Base-by-base conservation (phyloP, 208 protist species). In the Crithidia sp. region DNA sequence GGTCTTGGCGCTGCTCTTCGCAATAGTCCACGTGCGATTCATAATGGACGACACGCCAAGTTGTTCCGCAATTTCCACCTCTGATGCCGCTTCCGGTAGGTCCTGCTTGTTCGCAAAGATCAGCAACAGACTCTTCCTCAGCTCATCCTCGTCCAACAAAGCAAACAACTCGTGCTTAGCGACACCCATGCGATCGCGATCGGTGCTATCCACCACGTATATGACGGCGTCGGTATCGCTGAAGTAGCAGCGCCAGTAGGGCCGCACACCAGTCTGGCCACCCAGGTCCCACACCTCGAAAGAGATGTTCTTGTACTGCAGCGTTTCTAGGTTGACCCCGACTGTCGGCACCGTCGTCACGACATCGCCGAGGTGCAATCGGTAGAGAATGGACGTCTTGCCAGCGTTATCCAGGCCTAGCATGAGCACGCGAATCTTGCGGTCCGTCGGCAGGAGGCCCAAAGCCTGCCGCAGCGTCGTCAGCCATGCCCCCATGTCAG, bases 211-310 rank as follows among this genome's bases (percentile, higher is more conserved):
- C 13, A 99, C 90, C 13, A 99, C 96, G 66, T 97, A 98, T 37
- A 99, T 96, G 2, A 98, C 61, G 5, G 89, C 97, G 57, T 98
- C 85, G 2, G 94, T 98, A 80, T 98, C 98, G 61, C 92, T 93
- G 84, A 96, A 99, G 86, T 99, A 99, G 77, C 98, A 97, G 14
- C 98, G 84, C 98, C 98, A 99, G 54, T 99, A 91, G 2, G 93
- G 94, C 28, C 97, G 89, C 66, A 99, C 98, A 53, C 97, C 98
- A 71, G 99, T 96, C 84, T 99, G 98, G 17, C 98, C 98, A 28
- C 93, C 92, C 12, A 99, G 94, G 80, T 99, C 98, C 98, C 98
- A 99, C 61, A 99, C 95, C 61, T 97, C 98, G 74, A 99, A 99
- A 40, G 88, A 98, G 75, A 99, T 94, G 60, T 99, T 99, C 81